Evolutionary conservation across 2,329 filamentous ascomycete species (phyloP).

Genomic region (Verticillium alfalfae): DNA sequence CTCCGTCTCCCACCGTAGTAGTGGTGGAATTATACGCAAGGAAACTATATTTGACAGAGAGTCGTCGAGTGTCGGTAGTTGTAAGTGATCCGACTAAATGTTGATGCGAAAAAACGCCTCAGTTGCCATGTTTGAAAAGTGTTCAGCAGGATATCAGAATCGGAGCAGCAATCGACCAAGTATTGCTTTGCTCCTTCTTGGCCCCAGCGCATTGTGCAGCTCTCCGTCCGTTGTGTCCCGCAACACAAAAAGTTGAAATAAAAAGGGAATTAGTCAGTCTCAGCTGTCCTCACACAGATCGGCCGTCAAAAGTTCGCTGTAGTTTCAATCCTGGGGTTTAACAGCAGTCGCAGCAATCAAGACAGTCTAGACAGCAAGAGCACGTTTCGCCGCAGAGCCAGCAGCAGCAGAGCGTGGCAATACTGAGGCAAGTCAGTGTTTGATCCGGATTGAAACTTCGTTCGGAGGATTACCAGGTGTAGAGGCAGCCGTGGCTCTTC

Average conservation of each 20-base stretch:
- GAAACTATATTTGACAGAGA: neutral
- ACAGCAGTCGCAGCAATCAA: conserved; percentile 33
- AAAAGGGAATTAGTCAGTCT: neutral
- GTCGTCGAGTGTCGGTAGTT: conserved; percentile 1
- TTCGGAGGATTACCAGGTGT: conserved; percentile 24
- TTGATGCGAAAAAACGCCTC: neutral
- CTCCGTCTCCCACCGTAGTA: neutral
- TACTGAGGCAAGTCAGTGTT: conserved; percentile 14
- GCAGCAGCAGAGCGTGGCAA: conserved; percentile 37
- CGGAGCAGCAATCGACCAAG: neutral
- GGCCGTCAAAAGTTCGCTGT: neutral
- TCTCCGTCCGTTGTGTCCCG: neutral
- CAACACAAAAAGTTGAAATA: neutral
- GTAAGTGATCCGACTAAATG: neutral
- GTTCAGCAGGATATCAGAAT: neutral
- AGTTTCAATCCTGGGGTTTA: conserved; percentile 11
- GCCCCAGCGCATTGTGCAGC: neutral
- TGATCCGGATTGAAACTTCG: neutral
- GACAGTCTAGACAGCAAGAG: conserved; percentile 35
- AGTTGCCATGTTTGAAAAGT: neutral
- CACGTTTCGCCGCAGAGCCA: conserved; percentile 38
- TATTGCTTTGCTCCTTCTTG: neutral
- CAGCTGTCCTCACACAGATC: neutral
- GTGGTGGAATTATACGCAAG: neutral
- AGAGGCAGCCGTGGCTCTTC: conserved; percentile 35